A percentile compares a stretch with the other conserved stretches of the same genome.
These are phyloP conservation scores for Lipomyces mesembrius DNA, from an alignment of 805 yeast genomes.

Conservation along the genomic window DNA sequence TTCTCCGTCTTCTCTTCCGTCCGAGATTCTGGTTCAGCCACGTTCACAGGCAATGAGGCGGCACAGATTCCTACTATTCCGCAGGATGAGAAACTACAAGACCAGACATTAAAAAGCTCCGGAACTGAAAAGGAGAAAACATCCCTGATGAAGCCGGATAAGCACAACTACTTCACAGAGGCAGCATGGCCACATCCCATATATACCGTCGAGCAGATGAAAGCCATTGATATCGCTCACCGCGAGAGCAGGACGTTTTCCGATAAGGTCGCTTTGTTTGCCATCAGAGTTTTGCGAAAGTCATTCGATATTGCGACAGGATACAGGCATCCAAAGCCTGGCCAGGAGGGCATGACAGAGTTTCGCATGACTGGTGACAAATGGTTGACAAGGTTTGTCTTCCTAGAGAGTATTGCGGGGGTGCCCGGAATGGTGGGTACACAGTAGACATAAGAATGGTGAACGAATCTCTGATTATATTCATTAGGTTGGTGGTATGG, in stretches of 20 bases:
- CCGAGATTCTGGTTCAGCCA: neutral
- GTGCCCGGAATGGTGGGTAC: conserved; percentile 65
- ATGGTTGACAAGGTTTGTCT: conserved; percentile 65
- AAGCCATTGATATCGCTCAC: conserved; percentile 55
- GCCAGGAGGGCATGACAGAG: conserved; percentile 43
- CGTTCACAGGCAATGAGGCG: neutral
- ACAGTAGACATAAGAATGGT: too few species aligned
- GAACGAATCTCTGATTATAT: neutral
- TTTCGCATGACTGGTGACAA: conserved; percentile 62
- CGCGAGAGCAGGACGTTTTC: conserved; percentile 53
- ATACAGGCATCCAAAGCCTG: conserved; percentile 60
- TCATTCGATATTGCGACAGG: conserved; percentile 69
- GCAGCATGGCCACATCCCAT: conserved; percentile 52
- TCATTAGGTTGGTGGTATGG: conserved; percentile 61
- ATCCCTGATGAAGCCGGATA: conserved; percentile 30
- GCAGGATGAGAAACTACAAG: neutral
- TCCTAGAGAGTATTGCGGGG: conserved; percentile 74
- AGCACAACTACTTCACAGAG: conserved; percentile 30
- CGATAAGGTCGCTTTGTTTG: conserved; percentile 58
- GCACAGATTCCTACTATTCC: conserved; percentile 2
- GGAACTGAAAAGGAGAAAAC: conserved; percentile 5
- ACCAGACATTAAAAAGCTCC: conserved; percentile 1
- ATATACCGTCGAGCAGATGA: conserved; percentile 49
- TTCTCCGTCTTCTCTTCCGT: neutral
- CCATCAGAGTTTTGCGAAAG: conserved; percentile 53